phyloP scores from a whole-genome alignment of 495 filamentous ascomycete genomes.

The Trichoderma parareesei region DNA sequence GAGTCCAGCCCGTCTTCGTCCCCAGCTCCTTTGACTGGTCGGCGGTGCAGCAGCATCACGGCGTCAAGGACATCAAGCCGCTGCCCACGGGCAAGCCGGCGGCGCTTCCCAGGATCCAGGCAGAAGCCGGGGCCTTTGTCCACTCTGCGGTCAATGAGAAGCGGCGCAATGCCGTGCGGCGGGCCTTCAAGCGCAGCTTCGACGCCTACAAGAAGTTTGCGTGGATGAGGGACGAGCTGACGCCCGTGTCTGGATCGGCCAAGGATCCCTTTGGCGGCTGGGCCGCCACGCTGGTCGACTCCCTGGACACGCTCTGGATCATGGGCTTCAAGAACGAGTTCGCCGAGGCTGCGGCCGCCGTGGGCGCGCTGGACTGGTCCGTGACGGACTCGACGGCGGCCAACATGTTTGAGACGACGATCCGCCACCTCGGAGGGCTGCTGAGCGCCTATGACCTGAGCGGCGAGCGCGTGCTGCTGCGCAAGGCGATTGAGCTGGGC shows the following conservation, averaged over 20 bases:
- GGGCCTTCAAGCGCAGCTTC: conserved; percentile 66
- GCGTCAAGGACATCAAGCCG: conserved; percentile 48
- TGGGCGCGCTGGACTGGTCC: conserved; percentile 66
- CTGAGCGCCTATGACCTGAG: conserved; percentile 71
- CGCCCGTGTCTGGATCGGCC: conserved; percentile 48
- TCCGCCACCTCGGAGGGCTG: conserved; percentile 67
- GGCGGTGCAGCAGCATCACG: conserved; percentile 49
- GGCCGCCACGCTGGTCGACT: conserved; percentile 75
- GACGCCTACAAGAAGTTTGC: conserved; percentile 66
- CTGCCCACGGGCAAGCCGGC: conserved; percentile 54
- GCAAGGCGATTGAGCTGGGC: conserved; percentile 71
- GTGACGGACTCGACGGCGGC: conserved; percentile 44
- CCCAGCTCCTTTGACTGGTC: conserved; percentile 46
- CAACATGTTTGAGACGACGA: conserved; percentile 67
- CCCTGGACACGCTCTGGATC: conserved; percentile 76
- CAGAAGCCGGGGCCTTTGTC: conserved; percentile 47
- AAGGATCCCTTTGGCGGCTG: conserved; percentile 67
- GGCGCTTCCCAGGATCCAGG: conserved; percentile 59
- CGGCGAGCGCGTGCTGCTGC: conserved; percentile 49
- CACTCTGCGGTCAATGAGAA: conserved; percentile 39
- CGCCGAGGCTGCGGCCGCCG: conserved; percentile 56
- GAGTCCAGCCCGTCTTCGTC: conserved; percentile 16
- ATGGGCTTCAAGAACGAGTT: conserved; percentile 75
- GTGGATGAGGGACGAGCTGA: conserved; percentile 71
- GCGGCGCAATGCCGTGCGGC: conserved; percentile 50